phyloP scores from a whole-genome alignment of 2,329 filamentous ascomycete species.

The Fusarium xylarioides region DNA sequence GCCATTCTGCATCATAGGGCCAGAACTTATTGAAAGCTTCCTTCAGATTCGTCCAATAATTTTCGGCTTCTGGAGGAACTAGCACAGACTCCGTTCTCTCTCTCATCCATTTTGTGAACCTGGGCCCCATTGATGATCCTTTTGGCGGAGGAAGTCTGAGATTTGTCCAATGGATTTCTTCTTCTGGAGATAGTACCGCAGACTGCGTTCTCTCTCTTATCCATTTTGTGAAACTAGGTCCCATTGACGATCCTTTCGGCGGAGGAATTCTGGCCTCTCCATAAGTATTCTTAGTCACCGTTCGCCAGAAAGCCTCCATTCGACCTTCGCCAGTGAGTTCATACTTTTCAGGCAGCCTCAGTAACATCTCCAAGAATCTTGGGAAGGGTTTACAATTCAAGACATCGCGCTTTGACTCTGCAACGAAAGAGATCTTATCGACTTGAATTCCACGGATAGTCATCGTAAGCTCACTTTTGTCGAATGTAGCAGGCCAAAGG shows the following conservation, averaged over 20 bases:
- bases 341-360: neutral
- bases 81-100: neutral
- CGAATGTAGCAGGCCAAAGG: neutral
- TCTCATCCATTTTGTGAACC: neutral
- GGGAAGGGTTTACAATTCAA: neutral
- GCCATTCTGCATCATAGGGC: neutral
- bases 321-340: neutral
- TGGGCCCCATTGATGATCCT: too few relatives aligned
- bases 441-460: neutral
- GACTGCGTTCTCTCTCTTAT: neutral
- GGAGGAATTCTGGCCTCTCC: neutral
- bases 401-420: neutral
- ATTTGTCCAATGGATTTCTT: neutral
- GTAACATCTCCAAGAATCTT: neutral
- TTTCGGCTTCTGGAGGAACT: neutral
- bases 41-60: neutral
- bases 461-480: neutral
- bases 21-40: neutral
- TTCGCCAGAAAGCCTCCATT: neutral
- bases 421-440: neutral
- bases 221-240: neutral
- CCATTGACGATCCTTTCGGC: neutral
- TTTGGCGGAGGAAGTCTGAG: too few relatives aligned
- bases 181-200: fast-evolving
- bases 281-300: neutral